Conservation (phyloP, 169 alveolate species). For the Plasmodium inui region DNA sequence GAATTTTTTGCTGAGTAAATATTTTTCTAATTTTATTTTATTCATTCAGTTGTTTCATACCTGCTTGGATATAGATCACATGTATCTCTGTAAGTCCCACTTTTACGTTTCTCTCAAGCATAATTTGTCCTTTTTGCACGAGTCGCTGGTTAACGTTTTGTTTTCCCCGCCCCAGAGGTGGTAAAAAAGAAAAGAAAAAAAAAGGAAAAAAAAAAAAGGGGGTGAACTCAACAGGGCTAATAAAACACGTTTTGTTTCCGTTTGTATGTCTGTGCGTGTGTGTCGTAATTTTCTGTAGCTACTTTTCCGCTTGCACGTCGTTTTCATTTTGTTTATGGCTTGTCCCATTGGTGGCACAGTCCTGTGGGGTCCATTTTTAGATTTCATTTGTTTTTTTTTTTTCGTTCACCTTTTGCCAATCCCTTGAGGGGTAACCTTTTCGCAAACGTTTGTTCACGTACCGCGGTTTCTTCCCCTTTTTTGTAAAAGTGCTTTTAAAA, state of each 20-base stretch:
- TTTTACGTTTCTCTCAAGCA: conserved; percentile 69
- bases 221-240: neutral
- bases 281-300: neutral
- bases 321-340: neutral
- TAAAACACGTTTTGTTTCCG: neutral
- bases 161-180: conserved; percentile 15
- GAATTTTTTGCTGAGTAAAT: conserved; percentile 64
- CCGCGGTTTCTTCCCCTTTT: neutral
- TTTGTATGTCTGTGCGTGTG: neutral
- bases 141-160: conserved; percentile 46
- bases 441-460: neutral
- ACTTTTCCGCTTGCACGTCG: neutral
- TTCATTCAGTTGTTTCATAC: conserved; percentile 55
- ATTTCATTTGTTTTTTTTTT: neutral
- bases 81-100: conserved; percentile 67
- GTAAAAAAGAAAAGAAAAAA: neutral
- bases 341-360: neutral
- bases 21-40: conserved; percentile 42
- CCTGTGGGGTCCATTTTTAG: neutral
- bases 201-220: neutral
- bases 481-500: neutral
- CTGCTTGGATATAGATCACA: conserved; percentile 61
- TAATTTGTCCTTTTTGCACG: conserved; percentile 51
- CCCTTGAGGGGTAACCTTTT: neutral
- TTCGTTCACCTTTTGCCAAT: neutral